Evolutionary conservation across 495 filamentous ascomycete genomes (phyloP), one percentile per base, ranked within the genome.

Genomic region (Echria macrotheca): DNA sequence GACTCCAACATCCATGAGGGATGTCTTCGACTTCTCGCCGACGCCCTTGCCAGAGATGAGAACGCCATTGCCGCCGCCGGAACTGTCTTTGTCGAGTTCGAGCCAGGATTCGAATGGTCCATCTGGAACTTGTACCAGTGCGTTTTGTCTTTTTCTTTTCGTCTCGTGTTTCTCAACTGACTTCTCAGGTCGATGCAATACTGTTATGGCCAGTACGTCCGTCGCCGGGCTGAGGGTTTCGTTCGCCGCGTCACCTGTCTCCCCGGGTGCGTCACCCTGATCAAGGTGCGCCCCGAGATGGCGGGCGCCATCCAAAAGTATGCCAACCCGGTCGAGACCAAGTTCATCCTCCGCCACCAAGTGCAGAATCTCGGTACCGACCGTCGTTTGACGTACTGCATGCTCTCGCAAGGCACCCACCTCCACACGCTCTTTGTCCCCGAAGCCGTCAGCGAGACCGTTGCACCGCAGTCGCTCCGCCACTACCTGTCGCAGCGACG

Each of bases 401-500:
- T 44, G 40, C 40, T 44, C 21, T 44, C 40, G 12, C 40, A 44
- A 44, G 21, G 22, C 2, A 44, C 21, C 22, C 21, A 44, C 9
- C 40, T 44, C 40, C 40, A 29, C 40, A 44, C 40, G 3, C 22
- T 44, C 3, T 44, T 44, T 23, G 40, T 26, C 22, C 40, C 40
- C 22, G 40, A 44, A 4, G 40, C 40, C 21, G 40, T 44, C 19
- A 44, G 44, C 33, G 44, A 47, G 44, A 47, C 44, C 2, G 44
- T 47, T 12, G 44, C 44, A 4, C 44, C 44, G 2, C 44, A 47
- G 22, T 47, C 44, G 4, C 44, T 47, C 44, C 25, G n/a, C 18
- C 44, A 47, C 33, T 47, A 47, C 19, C 44, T 47, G 12, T 25
- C 21, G 21, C 44, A 47, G 44, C 28, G 44, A 4, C 26, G 44